A percentile compares a stretch with the other conserved stretches of the same genome.
These are phyloP conservation scores for Leishmania gerbilli DNA, from an alignment of 208 protist species.

Conservation along the genomic window DNA sequence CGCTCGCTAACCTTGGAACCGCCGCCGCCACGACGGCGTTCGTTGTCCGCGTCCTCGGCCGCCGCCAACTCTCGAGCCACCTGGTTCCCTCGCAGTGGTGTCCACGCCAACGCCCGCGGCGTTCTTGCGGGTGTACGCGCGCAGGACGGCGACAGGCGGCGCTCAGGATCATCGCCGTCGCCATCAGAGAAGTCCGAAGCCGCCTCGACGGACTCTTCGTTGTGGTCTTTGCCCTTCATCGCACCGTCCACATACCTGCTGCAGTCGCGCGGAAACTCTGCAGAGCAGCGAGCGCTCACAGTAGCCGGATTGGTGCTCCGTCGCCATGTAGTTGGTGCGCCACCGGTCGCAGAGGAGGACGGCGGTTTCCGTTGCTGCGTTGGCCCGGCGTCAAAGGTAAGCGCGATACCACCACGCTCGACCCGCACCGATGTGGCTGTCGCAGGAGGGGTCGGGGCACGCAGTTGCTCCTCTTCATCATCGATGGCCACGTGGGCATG, in stretches of 20 bases:
- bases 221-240: neutral
- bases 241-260: neutral
- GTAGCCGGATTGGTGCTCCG: neutral
- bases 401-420: slow-evolving; percentile 41
- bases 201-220: neutral
- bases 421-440: slow-evolving; percentile 2
- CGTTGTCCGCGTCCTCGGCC: neutral
- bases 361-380: neutral
- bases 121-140: neutral
- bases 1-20: neutral
- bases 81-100: neutral
- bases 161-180: neutral
- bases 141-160: neutral
- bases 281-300: neutral
- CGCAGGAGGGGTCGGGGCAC: neutral
- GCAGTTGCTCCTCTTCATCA: neutral
- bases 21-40: neutral
- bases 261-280: neutral
- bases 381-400: slow-evolving; percentile 31
- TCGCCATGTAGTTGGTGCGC: neutral
- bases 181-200: neutral
- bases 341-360: neutral
- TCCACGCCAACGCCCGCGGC: neutral
- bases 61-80: neutral
- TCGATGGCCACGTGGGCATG: neutral